These are phyloP conservation scores for Pseudogymnoascus sp. DNA, from an alignment of 2,329 filamentous ascomycete genomes.

Conservation along the genomic window DNA sequence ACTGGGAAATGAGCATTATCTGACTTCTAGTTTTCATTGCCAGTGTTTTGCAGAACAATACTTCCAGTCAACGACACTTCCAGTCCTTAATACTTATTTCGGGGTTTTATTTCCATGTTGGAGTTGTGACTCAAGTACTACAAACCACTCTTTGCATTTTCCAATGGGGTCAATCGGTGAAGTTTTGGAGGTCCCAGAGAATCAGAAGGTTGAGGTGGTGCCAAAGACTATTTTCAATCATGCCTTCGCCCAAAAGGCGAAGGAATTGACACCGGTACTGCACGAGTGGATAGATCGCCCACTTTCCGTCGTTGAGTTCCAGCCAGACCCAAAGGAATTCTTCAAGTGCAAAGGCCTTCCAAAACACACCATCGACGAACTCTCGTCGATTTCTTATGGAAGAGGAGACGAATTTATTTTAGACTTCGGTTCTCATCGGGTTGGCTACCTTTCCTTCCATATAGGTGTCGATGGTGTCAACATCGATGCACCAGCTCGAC, in stretches of 20 bases:
- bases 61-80: neutral
- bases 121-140: neutral
- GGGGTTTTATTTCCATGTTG: neutral
- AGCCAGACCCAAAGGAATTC: conserved; percentile 16
- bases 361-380: conserved; percentile 14
- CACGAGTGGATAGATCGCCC: conserved; percentile 15
- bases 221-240: conserved; percentile 13
- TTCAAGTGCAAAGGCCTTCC: conserved; percentile 15
- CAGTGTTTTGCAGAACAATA: neutral
- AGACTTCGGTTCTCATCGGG: conserved; percentile 29
- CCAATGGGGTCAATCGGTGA: neutral
- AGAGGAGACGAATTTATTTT: conserved; percentile 26
- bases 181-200: conserved; percentile 13
- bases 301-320: conserved; percentile 19
- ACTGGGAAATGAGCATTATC: neutral
- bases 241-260: conserved; percentile 12
- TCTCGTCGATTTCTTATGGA: conserved; percentile 18
- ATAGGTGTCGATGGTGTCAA: conserved; percentile 24
- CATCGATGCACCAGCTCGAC: conserved; percentile 30
- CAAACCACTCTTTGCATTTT: neutral
- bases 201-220: conserved; percentile 15
- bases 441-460: conserved; percentile 27
- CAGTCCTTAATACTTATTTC: neutral
- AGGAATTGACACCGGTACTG: conserved; percentile 12
- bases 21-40: neutral